Evolutionary conservation across 2,329 filamentous ascomycete species (phyloP), one percentile per base, ranked within the genome.

Genomic region (Arthrobotrys musiformis): DNA sequence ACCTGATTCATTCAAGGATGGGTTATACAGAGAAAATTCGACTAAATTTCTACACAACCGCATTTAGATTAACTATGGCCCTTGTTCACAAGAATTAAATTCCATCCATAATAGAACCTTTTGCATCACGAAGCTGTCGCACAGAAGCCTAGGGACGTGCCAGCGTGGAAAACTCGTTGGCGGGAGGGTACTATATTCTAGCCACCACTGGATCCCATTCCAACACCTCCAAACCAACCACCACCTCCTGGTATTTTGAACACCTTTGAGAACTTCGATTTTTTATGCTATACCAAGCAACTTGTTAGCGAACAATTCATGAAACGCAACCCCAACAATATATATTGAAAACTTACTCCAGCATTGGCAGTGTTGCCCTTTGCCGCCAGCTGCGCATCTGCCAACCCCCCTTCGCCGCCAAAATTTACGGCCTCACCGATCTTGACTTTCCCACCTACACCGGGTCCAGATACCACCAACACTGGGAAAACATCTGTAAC

Each of bases 361-460:
- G 56, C 58, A 19, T 70, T 50, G 4, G 58, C 66, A 1, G 46
- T 50, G 44, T 77, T 70, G 8, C 73, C 73, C 44, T 77, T 61
- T 11, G 73, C 73, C 22, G 73, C 73, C 22, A 66, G 15, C 26
- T 69, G 44, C 6, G 73, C 73, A 67, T 77, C 73, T 22, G 26
- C 28, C 1, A 33, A n/a, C 11, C 73, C 73, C 11, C 73, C 73
- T 3, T 77, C 73, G 1, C 73, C 73, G 15, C 24, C 33, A 44
- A 77, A 77, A 22, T 42, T 44, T 8, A 77, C 73, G 3, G 73
- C 66, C n/a, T 77, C 73, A 19, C 73, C 73, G 30, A 77, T 77
- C 40, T 54, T 66, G 8, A 70, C 66, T 9, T 77, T 77, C 22
- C 73, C 73, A 48, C 66, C 52, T 9, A 77, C 44, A 15, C 73